Evolutionary conservation across 2,329 filamentous ascomycete species (phyloP).

Genomic region (Cercospora sp.): DNA sequence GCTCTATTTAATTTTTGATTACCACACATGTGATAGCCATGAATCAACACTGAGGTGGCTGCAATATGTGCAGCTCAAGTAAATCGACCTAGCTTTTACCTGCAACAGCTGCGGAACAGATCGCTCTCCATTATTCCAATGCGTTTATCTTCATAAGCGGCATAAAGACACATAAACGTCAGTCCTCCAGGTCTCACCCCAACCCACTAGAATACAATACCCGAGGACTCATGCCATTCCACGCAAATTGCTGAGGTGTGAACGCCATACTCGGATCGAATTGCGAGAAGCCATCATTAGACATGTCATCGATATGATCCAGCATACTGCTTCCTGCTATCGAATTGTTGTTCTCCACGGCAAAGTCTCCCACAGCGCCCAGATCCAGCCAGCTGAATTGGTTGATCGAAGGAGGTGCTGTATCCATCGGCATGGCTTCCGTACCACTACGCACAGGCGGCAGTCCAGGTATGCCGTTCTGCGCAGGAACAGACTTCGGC

Average conservation of each 20-base stretch:
- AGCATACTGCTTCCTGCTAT: slow-evolving; percentile 33
- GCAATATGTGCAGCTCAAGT: not conserved
- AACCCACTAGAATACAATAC: slow-evolving; percentile 32
- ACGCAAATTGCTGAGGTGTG: slow-evolving; percentile 31
- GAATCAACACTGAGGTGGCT: not conserved
- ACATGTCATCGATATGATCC: slow-evolving; percentile 35
- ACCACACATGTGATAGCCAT: not conserved
- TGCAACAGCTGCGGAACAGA: no score
- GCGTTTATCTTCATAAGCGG: no score
- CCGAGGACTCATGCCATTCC: slow-evolving; percentile 32
- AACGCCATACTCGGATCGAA: slow-evolving; percentile 36
- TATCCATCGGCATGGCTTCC: slow-evolving; percentile 20
- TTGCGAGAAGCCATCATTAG: slow-evolving; percentile 33
- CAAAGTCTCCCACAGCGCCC: slow-evolving; percentile 61
- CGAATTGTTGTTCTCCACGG: slow-evolving; percentile 38
- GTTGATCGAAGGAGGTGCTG: slow-evolving; percentile 44
- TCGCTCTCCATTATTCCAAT: no score
- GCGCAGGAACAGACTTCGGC: slow-evolving; percentile 21
- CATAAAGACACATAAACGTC: not conserved
- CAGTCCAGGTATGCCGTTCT: slow-evolving; percentile 17
- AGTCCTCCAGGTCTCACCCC: not conserved
- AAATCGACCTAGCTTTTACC: no score
- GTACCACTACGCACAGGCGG: slow-evolving; percentile 12
- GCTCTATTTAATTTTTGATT: not conserved
- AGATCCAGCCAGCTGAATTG: slow-evolving; percentile 65